A percentile compares a stretch with the other conserved stretches of the same genome.
phyloP scores from a whole-genome alignment of 2,329 filamentous ascomycete species.

The Penicillium oxalicum region DNA sequence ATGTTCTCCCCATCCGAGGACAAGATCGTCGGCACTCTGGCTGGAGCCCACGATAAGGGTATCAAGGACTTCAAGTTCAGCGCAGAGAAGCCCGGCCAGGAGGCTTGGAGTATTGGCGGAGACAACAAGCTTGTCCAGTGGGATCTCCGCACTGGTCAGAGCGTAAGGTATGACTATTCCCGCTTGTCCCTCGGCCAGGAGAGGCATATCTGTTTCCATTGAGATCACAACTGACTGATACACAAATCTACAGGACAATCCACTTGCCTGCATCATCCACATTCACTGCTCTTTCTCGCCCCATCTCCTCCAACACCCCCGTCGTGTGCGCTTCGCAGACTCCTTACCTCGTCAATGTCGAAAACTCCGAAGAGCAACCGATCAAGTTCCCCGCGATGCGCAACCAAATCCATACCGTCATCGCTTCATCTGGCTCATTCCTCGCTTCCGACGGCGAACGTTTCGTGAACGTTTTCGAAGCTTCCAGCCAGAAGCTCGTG shows the following conservation, averaged over 20 bases:
- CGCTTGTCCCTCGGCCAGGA: neutral
- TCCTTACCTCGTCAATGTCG: constrained; percentile 42
- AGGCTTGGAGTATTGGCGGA: constrained; percentile 50
- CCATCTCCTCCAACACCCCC: constrained; percentile 36
- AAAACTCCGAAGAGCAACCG: constrained; percentile 34
- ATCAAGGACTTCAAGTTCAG: constrained; percentile 49
- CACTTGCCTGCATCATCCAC: constrained; percentile 37
- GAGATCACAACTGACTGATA: constrained; percentile 11
- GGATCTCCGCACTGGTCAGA: constrained; percentile 43
- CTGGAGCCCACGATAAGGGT: constrained; percentile 43
- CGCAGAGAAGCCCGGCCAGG: constrained; percentile 30
- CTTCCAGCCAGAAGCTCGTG: constrained; percentile 38
- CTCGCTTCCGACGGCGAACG: constrained; percentile 46
- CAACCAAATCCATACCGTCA: constrained; percentile 44
- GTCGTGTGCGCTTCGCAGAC: constrained; percentile 48
- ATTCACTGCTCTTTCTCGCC: constrained; percentile 37
- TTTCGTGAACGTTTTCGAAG: constrained; percentile 47
- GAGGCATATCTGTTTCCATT: constrained; percentile 3
- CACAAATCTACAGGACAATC: constrained; percentile 32
- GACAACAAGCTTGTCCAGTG: constrained; percentile 50
- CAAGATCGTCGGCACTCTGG: constrained; percentile 41
- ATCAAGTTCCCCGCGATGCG: constrained; percentile 45
- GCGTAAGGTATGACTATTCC: constrained; percentile 35
- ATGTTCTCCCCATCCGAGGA: constrained; percentile 47
- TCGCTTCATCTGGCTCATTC: constrained; percentile 42